Evolutionary conservation across 1,139 yeast species (phyloP).

Genomic region (Barnettozyma hawaiiensis): DNA sequence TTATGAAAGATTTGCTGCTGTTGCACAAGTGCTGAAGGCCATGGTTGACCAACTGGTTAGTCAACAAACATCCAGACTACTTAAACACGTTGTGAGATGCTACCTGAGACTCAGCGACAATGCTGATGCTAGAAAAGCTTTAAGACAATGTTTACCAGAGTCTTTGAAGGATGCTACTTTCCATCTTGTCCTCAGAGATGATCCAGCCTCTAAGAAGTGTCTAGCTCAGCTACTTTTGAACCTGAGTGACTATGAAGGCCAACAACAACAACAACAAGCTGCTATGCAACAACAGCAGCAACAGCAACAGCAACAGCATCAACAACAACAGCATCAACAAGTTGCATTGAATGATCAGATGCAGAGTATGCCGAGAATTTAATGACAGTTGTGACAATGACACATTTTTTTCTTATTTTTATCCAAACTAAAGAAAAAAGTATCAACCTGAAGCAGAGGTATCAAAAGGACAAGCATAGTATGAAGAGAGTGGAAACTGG

Average conservation of each 20-base stretch:
- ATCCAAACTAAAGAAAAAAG: no score
- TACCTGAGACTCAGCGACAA: slow-evolving; percentile 88
- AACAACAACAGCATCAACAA: slow-evolving; percentile 11
- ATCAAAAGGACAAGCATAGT: background rate
- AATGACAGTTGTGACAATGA: background rate
- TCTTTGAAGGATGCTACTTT: slow-evolving; percentile 90
- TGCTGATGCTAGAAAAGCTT: slow-evolving; percentile 82
- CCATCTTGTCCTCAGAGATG: slow-evolving; percentile 73
- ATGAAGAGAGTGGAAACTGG: background rate
- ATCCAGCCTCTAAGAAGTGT: slow-evolving; percentile 82
- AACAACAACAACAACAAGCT: slow-evolving; percentile 9
- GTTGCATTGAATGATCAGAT: slow-evolving; percentile 1
- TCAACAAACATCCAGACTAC: slow-evolving; percentile 69
- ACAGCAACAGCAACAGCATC: slow-evolving; percentile 11
- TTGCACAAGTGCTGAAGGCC: slow-evolving; percentile 76
- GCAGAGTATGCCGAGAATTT: slow-evolving; percentile 4
- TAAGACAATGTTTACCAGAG: slow-evolving; percentile 80
- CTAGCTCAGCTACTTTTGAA: slow-evolving; percentile 77
- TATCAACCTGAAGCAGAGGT: background rate
- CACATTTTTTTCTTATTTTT: background rate
- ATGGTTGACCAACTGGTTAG: slow-evolving; percentile 84
- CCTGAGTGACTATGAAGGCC: slow-evolving; percentile 34
- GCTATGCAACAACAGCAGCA: slow-evolving; percentile 12
- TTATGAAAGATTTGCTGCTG: slow-evolving; percentile 90
- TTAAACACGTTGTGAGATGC: slow-evolving; percentile 93